Evolutionary conservation across 306 rosid genomes (phyloP).

Genomic region (Medicago lupulina): DNA sequence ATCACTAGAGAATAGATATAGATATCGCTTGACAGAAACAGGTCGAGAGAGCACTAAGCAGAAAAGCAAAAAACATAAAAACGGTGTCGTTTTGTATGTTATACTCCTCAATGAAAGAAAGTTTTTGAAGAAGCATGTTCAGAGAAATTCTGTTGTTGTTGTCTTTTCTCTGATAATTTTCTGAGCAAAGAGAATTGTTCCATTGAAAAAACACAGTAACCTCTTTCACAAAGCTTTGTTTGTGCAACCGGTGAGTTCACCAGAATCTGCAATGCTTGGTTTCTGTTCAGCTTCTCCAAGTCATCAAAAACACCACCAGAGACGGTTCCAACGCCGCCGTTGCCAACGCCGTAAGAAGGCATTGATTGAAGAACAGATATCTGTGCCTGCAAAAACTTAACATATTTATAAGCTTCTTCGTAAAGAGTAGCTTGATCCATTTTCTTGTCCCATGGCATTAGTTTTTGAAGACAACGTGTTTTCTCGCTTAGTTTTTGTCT

Average conservation of each 20-base stretch:
- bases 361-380: slow-evolving; percentile 59
- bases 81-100: not conserved
- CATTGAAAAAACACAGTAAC: slow-evolving; percentile 64
- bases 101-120: slow-evolving; percentile 5
- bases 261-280: slow-evolving; percentile 71
- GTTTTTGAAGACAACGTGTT: slow-evolving; percentile 76
- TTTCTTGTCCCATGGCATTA: slow-evolving; percentile 85
- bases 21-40: not conserved
- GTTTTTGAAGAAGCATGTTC: slow-evolving; percentile 35
- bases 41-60: not conserved
- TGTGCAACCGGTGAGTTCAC: slow-evolving; percentile 84
- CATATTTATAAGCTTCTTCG: slow-evolving; percentile 70
- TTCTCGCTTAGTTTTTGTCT: slow-evolving; percentile 84
- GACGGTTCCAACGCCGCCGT: not conserved
- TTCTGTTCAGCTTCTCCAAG: slow-evolving; percentile 62
- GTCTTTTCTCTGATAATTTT: slow-evolving; percentile 36
- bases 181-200: slow-evolving; percentile 64
- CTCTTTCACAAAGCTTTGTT: slow-evolving; percentile 64
- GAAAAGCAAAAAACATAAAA: not conserved
- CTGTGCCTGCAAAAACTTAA: slow-evolving; percentile 82
- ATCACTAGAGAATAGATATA: not conserved
- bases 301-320: slow-evolving; percentile 40
- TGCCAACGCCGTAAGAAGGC: slow-evolving; percentile 45
- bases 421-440: slow-evolving; percentile 84
- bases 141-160: slow-evolving; percentile 9